Evolutionary conservation across 2,329 filamentous ascomycete genomes (phyloP).

Genomic region (Paraphoma sp.): DNA sequence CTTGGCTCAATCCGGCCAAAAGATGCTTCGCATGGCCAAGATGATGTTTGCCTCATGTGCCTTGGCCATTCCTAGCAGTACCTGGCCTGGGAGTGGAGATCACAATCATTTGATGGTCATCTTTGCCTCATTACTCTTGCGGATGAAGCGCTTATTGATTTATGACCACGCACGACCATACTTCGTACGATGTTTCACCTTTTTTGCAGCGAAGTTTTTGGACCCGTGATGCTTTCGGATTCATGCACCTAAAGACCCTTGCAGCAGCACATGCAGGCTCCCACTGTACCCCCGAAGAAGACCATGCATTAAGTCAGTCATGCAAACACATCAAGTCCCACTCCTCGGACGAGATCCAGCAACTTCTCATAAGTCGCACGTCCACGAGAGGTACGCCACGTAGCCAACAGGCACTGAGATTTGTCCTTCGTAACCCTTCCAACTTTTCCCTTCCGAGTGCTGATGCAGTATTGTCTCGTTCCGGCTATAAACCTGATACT

Average conservation of each 20-base stretch:
- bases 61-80: not conserved
- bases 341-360: not conserved
- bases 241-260: slow-evolving; percentile 3
- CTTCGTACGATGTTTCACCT: slow-evolving; percentile 17
- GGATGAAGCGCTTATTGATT: slow-evolving; percentile 8
- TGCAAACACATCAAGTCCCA: not conserved
- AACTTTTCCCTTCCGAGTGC: not conserved
- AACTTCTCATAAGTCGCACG: not conserved
- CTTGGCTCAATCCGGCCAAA: no score
- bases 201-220: not conserved
- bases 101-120: not conserved
- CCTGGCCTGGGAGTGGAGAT: no score
- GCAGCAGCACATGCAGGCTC: not conserved
- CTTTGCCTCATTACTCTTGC: not conserved
- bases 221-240: slow-evolving; percentile 5
- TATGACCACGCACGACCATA: no score
- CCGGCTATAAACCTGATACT: slow-evolving; percentile 24
- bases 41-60: not conserved
- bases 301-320: not conserved
- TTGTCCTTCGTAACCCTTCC: not conserved
- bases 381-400: slow-evolving; percentile 4
- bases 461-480: slow-evolving; percentile 7
- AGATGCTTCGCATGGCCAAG: no score
- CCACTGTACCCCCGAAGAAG: not conserved
- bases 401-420: not conserved